Evolutionary conservation across 306 rosid species (phyloP).

Genomic region (Ochetophila trinervis): DNA sequence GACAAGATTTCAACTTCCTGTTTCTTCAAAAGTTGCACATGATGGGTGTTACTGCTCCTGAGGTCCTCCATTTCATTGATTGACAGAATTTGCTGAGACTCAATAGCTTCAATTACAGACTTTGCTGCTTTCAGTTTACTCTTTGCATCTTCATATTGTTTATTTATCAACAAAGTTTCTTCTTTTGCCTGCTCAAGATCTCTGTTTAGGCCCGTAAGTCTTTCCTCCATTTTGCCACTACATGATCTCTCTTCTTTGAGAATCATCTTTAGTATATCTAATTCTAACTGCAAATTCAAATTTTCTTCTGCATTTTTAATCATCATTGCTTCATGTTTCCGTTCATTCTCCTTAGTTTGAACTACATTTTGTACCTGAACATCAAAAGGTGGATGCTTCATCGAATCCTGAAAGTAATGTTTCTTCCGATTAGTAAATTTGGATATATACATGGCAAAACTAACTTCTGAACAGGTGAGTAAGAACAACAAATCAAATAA

Average conservation of each 20-base stretch:
- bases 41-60: constrained; percentile 44
- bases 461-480: not conserved
- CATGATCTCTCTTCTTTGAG: constrained; percentile 67
- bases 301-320: constrained; percentile 62
- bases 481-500: not conserved
- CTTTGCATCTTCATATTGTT: constrained; percentile 48
- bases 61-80: constrained; percentile 72
- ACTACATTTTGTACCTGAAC: constrained; percentile 32
- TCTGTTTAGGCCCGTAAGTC: constrained; percentile 38
- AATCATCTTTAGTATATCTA: constrained; percentile 74
- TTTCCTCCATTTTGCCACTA: constrained; percentile 56
- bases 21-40: constrained; percentile 51
- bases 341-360: constrained; percentile 27
- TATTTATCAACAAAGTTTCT: constrained; percentile 37
- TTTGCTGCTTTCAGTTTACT: constrained; percentile 57
- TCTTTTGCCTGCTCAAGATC: constrained; percentile 48
- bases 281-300: constrained; percentile 70
- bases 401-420: constrained; percentile 37
- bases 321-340: constrained; percentile 30
- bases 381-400: constrained; percentile 20
- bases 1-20: constrained; percentile 53
- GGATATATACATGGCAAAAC: not conserved
- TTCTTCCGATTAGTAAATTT: constrained; percentile 10
- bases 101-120: constrained; percentile 70
- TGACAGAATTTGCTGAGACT: constrained; percentile 71